Base-by-base conservation (phyloP, 192 early-diverging fungal genomes). In the Funneliformis geosporum region DNA sequence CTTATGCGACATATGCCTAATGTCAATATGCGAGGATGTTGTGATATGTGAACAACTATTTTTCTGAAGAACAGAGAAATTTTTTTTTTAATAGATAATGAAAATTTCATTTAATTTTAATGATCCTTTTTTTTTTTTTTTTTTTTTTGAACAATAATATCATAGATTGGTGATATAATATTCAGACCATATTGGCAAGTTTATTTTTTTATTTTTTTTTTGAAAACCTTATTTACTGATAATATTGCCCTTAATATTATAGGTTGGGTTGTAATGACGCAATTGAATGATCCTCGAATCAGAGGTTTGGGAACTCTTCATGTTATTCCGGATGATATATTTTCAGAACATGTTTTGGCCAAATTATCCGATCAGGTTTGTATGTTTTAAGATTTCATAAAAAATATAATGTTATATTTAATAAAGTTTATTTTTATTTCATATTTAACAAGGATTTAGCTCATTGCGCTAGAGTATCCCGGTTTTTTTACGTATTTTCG, bases 401-500 rank as follows among this genome's bases (percentile, higher is more conserved):
- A 18, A 8, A 12, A 8, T 44, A 73, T 27, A 23, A 4, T 59
- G 28, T 11, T 7, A 8, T 33, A 72, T 25, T 73, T 33, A 10
- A 47, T 1, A 2, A 59, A 38, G 28, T 12, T 0, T 21, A 27
- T 44, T 28, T 33, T 27, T 28, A 39, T 33, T n/a, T 42, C 11
- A 40, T 68, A 33, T 59, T 25, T 59, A 33, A 73, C 43, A 28
- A 73, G 72, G 72, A 73, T 55, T 59, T 73, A 39, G 50, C 28
- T 38, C 21, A 23, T 23, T 73, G 25, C 12, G 43, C 72, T 11
- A 4, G 21, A 73, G 66, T 71, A 44, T 85, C 84, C 10, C 70
- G 75, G 18, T 83, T 76, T 47, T 25, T 85, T 11, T 76, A 81
- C 55, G 80, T 78, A n/a, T 85, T 85, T 73, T 77, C 84, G 3